Percentiles rank a stretch among this genome's conserved stretches.
These are phyloP conservation scores for Cicer cuneatum DNA, from an alignment of 306 rosid genomes.

Conservation along the genomic window DNA sequence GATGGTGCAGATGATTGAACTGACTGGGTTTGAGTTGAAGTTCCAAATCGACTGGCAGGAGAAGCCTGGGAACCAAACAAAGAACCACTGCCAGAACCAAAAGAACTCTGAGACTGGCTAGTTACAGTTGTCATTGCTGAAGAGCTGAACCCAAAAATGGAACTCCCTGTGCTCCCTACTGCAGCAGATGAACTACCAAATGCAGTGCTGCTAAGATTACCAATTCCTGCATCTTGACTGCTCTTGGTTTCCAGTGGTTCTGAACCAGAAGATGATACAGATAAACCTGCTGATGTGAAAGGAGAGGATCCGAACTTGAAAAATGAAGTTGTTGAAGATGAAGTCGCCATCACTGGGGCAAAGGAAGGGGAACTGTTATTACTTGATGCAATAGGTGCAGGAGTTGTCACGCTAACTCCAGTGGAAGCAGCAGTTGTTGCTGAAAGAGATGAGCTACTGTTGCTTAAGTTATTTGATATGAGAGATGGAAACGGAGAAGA, in stretches of 20 bases:
- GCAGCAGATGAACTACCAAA: slow-evolving; percentile 54
- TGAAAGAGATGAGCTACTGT: slow-evolving; percentile 44
- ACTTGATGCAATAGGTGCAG: slow-evolving; percentile 43
- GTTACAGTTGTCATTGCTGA: slow-evolving; percentile 52
- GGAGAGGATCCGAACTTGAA: slow-evolving; percentile 56
- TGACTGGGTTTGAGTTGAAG: slow-evolving; percentile 61
- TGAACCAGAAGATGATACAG: slow-evolving; percentile 46
- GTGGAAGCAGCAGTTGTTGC: slow-evolving; percentile 39
- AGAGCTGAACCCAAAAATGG: slow-evolving; percentile 63
- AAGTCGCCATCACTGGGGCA: slow-evolving; percentile 44
- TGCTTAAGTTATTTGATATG: slow-evolving; percentile 48
- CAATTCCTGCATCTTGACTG: slow-evolving; percentile 53
- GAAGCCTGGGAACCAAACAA: slow-evolving; percentile 48
- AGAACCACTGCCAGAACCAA: slow-evolving; percentile 44
- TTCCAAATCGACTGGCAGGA: slow-evolving; percentile 52
- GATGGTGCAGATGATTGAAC: slow-evolving; percentile 58
- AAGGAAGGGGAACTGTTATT: slow-evolving; percentile 42
- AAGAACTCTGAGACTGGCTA: slow-evolving; percentile 53
- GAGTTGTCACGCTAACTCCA: slow-evolving; percentile 45
- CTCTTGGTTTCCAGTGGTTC: slow-evolving; percentile 50
- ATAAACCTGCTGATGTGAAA: slow-evolving; percentile 42
- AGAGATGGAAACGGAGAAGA: slow-evolving; percentile 46
- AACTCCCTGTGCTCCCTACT: slow-evolving; percentile 51
- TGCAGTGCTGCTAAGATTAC: slow-evolving; percentile 52
- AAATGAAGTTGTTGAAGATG: slow-evolving; percentile 51